Evolutionary conservation across 352 stramenopile genomes (phyloP).

Genomic region (Phytopythium boreale): DNA sequence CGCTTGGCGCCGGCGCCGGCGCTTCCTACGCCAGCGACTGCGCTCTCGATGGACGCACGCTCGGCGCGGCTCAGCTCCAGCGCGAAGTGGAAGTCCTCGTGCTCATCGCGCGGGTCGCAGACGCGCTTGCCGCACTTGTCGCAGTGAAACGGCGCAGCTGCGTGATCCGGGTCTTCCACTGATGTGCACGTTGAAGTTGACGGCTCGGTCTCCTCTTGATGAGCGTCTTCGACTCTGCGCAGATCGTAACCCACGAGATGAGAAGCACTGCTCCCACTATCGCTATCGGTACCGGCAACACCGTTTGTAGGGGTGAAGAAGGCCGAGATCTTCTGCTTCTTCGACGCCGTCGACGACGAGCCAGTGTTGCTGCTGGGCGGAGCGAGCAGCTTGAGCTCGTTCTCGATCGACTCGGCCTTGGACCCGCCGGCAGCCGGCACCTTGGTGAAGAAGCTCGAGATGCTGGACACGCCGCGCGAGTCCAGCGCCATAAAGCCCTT

Average conservation of each 20-base stretch:
- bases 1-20: not conserved
- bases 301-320: constrained; percentile 34
- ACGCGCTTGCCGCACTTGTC: constrained; percentile 31
- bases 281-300: not conserved
- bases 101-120: constrained; percentile 32
- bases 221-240: not conserved
- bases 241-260: not conserved
- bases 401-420: not conserved
- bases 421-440: constrained; percentile 7
- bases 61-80: constrained; percentile 36
- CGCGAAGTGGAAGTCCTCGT: constrained; percentile 62
- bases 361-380: not conserved
- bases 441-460: constrained; percentile 73
- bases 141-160: constrained; percentile 27
- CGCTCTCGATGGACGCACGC: constrained; percentile 9
- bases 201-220: not conserved
- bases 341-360: not conserved
- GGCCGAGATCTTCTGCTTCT: constrained; percentile 54
- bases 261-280: not conserved
- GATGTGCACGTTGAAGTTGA: constrained; percentile 14
- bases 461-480: constrained; percentile 35
- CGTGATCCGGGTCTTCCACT: not conserved
- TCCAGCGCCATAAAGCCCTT: constrained; percentile 71
- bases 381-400: constrained; percentile 1
- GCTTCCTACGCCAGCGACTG: too few relatives aligned